A percentile compares a stretch with the other conserved stretches of the same genome.
phyloP scores from a whole-genome alignment of 345 rosid species.

The Nasturtium officinale region DNA sequence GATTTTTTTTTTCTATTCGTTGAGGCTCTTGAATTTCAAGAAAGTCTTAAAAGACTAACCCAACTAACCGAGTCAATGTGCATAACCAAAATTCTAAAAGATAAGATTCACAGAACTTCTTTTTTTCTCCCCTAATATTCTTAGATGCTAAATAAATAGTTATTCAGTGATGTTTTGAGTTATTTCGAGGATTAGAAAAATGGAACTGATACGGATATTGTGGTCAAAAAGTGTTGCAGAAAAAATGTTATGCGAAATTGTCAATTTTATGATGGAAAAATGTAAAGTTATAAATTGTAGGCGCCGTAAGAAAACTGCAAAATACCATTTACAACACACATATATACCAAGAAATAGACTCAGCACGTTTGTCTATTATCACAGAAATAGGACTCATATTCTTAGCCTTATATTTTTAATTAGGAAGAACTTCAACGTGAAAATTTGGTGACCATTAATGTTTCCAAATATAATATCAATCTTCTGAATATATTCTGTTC shows the following conservation, averaged over 20 bases:
- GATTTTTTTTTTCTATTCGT: neutral
- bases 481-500: slow-evolving; percentile 23
- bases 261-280: neutral
- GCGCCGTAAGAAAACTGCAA: slow-evolving; percentile 37
- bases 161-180: neutral
- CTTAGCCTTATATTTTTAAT: neutral
- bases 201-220: neutral
- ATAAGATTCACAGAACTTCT: too few relatives aligned
- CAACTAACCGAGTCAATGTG: neutral
- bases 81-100: neutral
- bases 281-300: slow-evolving; percentile 19
- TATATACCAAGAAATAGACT: slow-evolving; percentile 19
- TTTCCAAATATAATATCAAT: slow-evolving; percentile 11
- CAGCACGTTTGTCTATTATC: slow-evolving; percentile 25
- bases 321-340: slow-evolving; percentile 23
- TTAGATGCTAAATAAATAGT: neutral
- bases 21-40: neutral
- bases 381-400: slow-evolving; percentile 34
- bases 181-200: neutral
- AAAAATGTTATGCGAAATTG: slow-evolving; percentile 11
- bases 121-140: neutral
- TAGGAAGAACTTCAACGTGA: slow-evolving; percentile 12
- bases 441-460: slow-evolving; percentile 18
- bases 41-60: neutral
- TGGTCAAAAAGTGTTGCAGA: slow-evolving; percentile 13